These are phyloP conservation scores for Monsonia emarginata DNA, from an alignment of 441 rosid species.

Conservation along the genomic window DNA sequence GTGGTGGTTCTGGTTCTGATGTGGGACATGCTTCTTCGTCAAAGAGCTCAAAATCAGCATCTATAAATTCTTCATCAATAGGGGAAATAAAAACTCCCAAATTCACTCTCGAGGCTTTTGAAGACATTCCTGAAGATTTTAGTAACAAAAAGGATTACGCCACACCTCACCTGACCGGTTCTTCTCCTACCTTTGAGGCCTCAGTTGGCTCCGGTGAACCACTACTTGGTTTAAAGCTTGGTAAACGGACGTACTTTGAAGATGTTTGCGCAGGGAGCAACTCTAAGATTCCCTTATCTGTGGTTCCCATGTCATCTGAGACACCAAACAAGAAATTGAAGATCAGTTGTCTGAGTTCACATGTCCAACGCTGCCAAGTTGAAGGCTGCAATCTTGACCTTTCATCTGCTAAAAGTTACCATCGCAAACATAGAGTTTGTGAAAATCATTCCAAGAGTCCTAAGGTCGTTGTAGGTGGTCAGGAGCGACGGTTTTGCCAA, in stretches of 20 bases:
- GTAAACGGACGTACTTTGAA: conserved; percentile 38
- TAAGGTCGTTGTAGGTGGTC: conserved; percentile 58
- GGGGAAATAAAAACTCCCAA: conserved; percentile 41
- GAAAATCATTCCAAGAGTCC: conserved; percentile 71
- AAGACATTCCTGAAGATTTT: conserved; percentile 32
- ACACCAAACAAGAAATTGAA: conserved; percentile 47
- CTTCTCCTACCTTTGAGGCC: conserved; percentile 21
- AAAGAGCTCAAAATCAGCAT: conserved; percentile 56
- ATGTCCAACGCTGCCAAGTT: conserved; percentile 51
- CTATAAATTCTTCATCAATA: conserved; percentile 53
- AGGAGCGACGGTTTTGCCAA: conserved; percentile 86
- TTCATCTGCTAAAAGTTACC: conserved; percentile 69
- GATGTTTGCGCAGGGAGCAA: conserved; percentile 16
- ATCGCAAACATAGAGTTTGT: conserved; percentile 73
- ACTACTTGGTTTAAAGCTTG: conserved; percentile 66
- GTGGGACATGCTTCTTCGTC: conserved; percentile 54
- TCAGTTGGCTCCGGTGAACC: conserved; percentile 26
- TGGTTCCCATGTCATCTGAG: conserved; percentile 24
- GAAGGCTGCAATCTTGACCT: conserved; percentile 78
- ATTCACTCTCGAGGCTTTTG: conserved; percentile 31
- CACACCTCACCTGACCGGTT: conserved; percentile 20
- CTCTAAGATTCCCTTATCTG: conserved; percentile 11
- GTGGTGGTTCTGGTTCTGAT: conserved; percentile 54
- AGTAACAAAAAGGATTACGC: conserved; percentile 30
- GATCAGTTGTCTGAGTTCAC: conserved; percentile 34